Evolutionary conservation across 805 yeast genomes (phyloP), one percentile per base, ranked within the genome.

Genomic region (Metschnikowia cubensis): DNA sequence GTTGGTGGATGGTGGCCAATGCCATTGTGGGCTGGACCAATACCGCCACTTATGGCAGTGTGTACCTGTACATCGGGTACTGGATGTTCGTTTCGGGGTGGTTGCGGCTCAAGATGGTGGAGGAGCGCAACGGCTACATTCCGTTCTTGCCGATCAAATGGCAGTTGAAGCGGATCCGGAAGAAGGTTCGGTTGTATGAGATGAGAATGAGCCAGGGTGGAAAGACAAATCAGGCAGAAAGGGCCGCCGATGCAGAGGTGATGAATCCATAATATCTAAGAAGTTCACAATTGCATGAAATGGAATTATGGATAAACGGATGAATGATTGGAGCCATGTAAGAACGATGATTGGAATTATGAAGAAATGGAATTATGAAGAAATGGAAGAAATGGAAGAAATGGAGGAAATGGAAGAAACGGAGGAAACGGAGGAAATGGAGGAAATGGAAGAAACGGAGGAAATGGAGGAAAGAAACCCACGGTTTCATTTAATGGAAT

Each of bases 151-250:
- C 96, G 4, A 56, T 83, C 13, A 64, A 60, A 45, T 79, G 80
- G 76, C 95, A 87, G 63, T 66, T 71, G 54, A 79, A 75, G 54
- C 69, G 81, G 45, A 76, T 87, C 35, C 67, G 66, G 35, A 79
- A 79, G 61, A 68, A 52, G 48, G 42, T 58, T 17, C 50, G 51
- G 36, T 39, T 58, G 20, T 56, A 56, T 37, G 58, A 56, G 54
- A 54, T 46, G 41, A 41, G 53, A 15, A 40, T 36, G 25, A 39
- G 37, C 20, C 57, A 55, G 33, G 45, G 46, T 21, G 40, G 29
- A 20, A 35, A 32, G 13, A 25, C 36, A 7, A 50, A 42, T 36
- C 42, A 39, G 35, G 35, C 25, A 3, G 52, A 48, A 43, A 42
- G 56, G 18, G 57, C 50, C n/a, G 57, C 59, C 3, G 59, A 55